Base-by-base conservation (phyloP, 768 basidiomycete species). In the Lactarius sp. region DNA sequence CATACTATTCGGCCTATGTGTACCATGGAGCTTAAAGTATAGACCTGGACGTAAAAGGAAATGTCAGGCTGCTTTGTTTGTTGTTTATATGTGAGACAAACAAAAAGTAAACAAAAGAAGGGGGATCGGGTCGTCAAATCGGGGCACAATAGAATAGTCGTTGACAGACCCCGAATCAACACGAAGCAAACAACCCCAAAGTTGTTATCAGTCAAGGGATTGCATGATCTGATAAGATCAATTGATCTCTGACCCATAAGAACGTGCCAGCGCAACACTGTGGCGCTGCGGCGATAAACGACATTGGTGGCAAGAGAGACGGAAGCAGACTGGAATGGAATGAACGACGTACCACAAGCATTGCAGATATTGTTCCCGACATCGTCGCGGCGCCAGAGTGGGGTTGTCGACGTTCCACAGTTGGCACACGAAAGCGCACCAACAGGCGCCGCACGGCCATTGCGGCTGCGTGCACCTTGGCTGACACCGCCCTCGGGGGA, bases 21-120 rank as follows among this genome's bases (percentile, higher is more conserved):
- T 92, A 53, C 94, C 94, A 78, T 99, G 97, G 13, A 99, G 83
- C 77, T 99, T 98, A 82, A 93, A 97, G 78, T 98, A 99, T 9
- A 99, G 83, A 60, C 96, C 96, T 98, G 71, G 58, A 67, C 62
- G 66, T 64, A 46, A 39, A 59, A 68, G 58, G 70, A 66, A 69
- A 46, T 60, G 72, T 70, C 42, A 61, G 58, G 18, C 36, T n/a
- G 8, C 42, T 58, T 53, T 50, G 5, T 41, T 42, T 39, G 37
- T 42, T 39, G 37, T 44, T 41, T 36, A 47, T 56, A 58, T 14
- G 27, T 55, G 46, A 8, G 8, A 47, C 27, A 14, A 18, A 63
- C 14, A 16, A 53, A 14, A 42, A 27, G 14, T 8, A 46, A 22
- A 31, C 13, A 57, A 27, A 37, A 6, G 18, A 22, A 33, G 4